Evolutionary conservation across 2,329 filamentous ascomycete species (phyloP).

Genomic region (Laburnicola sp.): DNA sequence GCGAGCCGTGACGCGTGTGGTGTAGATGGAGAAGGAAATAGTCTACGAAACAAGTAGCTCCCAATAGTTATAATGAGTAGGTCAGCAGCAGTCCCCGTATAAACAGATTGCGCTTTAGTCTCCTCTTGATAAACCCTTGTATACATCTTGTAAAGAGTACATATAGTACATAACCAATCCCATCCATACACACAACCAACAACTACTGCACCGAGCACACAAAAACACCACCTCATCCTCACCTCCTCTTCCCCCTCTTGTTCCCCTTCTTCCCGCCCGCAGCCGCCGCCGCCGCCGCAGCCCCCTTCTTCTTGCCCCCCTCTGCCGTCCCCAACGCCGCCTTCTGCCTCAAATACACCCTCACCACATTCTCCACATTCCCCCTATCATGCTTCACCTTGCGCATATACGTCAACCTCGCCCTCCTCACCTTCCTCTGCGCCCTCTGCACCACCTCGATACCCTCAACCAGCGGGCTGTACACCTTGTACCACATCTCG

Average conservation of each 20-base stretch:
- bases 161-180: conserved; percentile 10
- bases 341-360: conserved; percentile 43
- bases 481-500: conserved; percentile 98
- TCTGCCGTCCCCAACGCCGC: conserved; percentile 39
- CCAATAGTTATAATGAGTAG: too few species aligned
- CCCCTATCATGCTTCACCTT: conserved; percentile 44
- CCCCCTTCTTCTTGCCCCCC: conserved; percentile 32
- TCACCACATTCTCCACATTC: conserved; percentile 44
- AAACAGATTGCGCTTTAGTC: too few species aligned
- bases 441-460: conserved; percentile 92
- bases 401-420: conserved; percentile 87
- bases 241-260: conserved; percentile 36
- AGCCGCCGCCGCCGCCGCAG: conserved; percentile 23
- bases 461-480: conserved; percentile 82
- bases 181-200: neutral
- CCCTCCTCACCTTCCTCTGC: conserved; percentile 81
- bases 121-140: neutral
- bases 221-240: conserved; percentile 6
- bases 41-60: too few species aligned
- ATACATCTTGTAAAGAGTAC: conserved; percentile 9
- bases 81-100: neutral
- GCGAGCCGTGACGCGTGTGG: too few species aligned
- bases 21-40: neutral
- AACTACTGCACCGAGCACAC: neutral
- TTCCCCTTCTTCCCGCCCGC: conserved; percentile 20